Evolutionary conservation across 1,139 yeast genomes (phyloP).

Genomic region (Pichia sp.): DNA sequence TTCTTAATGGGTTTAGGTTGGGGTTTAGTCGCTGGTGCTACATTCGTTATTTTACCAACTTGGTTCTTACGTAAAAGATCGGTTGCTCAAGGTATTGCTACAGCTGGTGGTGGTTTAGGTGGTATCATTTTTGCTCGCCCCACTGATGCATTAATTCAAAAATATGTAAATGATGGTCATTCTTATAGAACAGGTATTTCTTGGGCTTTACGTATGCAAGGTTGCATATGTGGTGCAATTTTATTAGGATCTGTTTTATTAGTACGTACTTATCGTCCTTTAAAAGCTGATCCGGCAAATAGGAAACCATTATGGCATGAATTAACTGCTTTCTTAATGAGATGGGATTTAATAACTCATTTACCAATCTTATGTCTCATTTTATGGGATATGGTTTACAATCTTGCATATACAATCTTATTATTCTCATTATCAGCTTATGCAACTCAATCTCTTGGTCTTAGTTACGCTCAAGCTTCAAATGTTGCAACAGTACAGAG

Average conservation of each 20-base stretch:
- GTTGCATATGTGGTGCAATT: slow-evolving; percentile 35
- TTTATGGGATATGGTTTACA: slow-evolving; percentile 49
- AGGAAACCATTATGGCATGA: slow-evolving; percentile 18
- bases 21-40: slow-evolving; percentile 54
- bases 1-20: slow-evolving; percentile 55
- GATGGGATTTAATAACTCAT: slow-evolving; percentile 12
- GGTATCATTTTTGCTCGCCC: slow-evolving; percentile 38
- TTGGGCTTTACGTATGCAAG: slow-evolving; percentile 64
- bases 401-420: slow-evolving; percentile 44
- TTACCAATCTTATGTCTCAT: slow-evolving; percentile 38
- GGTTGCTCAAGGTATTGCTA: slow-evolving; percentile 47
- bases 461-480: slow-evolving; percentile 49
- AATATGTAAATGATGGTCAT: slow-evolving; percentile 8
- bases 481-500: slow-evolving; percentile 54
- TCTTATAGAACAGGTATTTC: slow-evolving; percentile 46
- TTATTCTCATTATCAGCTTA: slow-evolving; percentile 57
- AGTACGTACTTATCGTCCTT: slow-evolving; percentile 39
- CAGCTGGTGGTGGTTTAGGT: slow-evolving; percentile 58
- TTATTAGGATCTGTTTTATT: slow-evolving; percentile 34
- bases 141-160: slow-evolving; percentile 34
- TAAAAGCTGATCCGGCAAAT: slow-evolving; percentile 23
- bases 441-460: slow-evolving; percentile 53
- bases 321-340: slow-evolving; percentile 8
- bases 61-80: slow-evolving; percentile 56
- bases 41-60: slow-evolving; percentile 45